Conservation (phyloP, 768 basidiomycete genomes). For the Phlegmacium glaucopus region DNA sequence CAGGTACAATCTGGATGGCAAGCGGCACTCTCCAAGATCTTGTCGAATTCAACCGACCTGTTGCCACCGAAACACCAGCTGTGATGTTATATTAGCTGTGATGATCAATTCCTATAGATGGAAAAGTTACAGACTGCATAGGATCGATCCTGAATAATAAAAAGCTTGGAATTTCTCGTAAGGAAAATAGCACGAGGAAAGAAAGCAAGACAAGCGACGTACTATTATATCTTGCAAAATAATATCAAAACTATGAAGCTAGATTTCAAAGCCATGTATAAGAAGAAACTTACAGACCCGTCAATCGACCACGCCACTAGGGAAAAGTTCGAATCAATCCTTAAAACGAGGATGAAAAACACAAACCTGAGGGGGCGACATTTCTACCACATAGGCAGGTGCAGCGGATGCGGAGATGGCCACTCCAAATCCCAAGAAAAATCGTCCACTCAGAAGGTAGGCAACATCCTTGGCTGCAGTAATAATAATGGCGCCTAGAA, state of each 20-base stretch:
- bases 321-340: neutral
- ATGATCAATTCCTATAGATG: neutral
- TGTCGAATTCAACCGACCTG: conserved; percentile 31
- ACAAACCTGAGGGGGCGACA: conserved; percentile 50
- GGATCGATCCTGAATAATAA: conserved; percentile 42
- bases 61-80: conserved; percentile 43
- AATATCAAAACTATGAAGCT: neutral
- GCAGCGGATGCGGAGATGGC: conserved; percentile 42
- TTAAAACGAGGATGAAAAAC: conserved; percentile 1
- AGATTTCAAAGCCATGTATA: conserved; percentile 4
- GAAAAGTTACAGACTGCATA: conserved; percentile 31
- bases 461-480: conserved; percentile 38
- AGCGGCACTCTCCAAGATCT: conserved; percentile 49
- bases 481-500: conserved; percentile 41
- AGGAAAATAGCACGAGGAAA: too few relatives aligned
- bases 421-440: conserved; percentile 53
- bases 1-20: conserved; percentile 48
- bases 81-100: conserved; percentile 1
- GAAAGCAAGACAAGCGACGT: conserved; percentile 12
- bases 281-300: conserved; percentile 40
- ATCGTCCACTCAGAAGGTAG: conserved; percentile 51
- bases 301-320: conserved; percentile 48
- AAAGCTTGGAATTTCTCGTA: conserved; percentile 29
- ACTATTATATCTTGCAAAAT: conserved; percentile 31
- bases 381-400: conserved; percentile 51